Conservation (phyloP, 1,284 basidiomycete genomes). For the Malassezia vespertilionis region DNA sequence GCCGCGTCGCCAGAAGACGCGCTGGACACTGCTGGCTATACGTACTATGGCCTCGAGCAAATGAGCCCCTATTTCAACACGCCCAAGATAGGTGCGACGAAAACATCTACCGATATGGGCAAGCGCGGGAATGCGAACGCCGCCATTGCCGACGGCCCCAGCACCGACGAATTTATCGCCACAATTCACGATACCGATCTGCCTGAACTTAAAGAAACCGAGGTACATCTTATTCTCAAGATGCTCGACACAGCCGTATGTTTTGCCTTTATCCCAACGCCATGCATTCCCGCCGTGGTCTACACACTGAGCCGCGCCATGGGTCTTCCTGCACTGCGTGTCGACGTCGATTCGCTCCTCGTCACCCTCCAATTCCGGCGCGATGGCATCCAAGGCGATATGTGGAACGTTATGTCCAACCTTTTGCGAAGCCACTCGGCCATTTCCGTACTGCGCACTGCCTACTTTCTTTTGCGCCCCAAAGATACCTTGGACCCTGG, state of each 20-base stretch:
- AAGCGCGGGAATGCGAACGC: neutral
- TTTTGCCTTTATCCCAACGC: conserved; percentile 37
- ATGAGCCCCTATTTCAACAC: conserved; percentile 25
- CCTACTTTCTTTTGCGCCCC: conserved; percentile 24
- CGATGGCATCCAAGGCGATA: conserved; percentile 20
- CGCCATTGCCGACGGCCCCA: neutral
- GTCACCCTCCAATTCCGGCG: conserved; percentile 13
- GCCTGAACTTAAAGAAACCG: conserved; percentile 27
- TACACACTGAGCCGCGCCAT: conserved; percentile 35
- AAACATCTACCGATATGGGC: too few relatives aligned
- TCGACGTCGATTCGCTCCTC: conserved; percentile 12
- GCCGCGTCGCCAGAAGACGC: conserved; percentile 17
- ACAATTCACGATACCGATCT: conserved; percentile 9
- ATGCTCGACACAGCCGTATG: conserved; percentile 35
- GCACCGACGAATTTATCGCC: conserved; percentile 18
- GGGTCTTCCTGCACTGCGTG: conserved; percentile 26
- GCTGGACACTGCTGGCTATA: conserved; percentile 35
- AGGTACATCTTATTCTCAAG: conserved; percentile 31
- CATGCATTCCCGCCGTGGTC: conserved; percentile 26
- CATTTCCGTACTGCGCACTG: conserved; percentile 31
- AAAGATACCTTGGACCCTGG: neutral
- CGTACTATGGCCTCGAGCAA: conserved; percentile 40
- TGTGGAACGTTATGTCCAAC: conserved; percentile 27
- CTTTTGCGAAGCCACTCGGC: conserved; percentile 42
- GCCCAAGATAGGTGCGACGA: conserved; percentile 24